Evolutionary conservation across 805 yeast genomes (phyloP).

Genomic region (Metschnikowia reukaufii): DNA sequence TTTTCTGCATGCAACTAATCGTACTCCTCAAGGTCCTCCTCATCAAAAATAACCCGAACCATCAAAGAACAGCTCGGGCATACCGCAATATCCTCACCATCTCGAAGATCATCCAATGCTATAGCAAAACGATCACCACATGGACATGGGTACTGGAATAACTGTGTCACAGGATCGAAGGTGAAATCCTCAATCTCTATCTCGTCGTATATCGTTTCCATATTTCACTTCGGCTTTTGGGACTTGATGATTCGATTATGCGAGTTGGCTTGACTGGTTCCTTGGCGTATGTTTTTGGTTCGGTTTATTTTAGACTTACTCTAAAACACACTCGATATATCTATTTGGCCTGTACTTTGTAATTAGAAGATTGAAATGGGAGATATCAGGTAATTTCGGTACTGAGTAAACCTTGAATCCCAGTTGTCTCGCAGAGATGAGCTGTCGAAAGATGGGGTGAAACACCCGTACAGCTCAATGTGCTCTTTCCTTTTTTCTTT

Average conservation of each 20-base stretch:
- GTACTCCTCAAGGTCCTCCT: conserved; percentile 52
- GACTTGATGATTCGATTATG: no score
- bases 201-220: conserved; percentile 81
- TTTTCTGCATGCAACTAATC: conserved; percentile 3
- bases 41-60: conserved; percentile 88
- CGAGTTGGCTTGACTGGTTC: no score
- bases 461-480: conserved; percentile 2
- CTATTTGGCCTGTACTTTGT: not conserved
- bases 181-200: conserved; percentile 97
- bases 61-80: conserved; percentile 95
- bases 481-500: not conserved
- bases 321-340: no score
- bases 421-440: not conserved
- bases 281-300: no score
- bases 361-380: not conserved
- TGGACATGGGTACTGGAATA: conserved; percentile 95
- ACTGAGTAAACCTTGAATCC: not conserved
- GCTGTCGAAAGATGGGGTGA: not conserved
- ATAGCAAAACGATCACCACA: conserved; percentile 96
- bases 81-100: conserved; percentile 92
- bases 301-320: no score
- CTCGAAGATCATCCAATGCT: conserved; percentile 75
- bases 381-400: not conserved
- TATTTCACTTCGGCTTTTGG: conserved; percentile 14
- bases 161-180: conserved; percentile 76